Base-by-base conservation (phyloP, 148 eudicot species). In the Rhododendron griersonianum region DNA sequence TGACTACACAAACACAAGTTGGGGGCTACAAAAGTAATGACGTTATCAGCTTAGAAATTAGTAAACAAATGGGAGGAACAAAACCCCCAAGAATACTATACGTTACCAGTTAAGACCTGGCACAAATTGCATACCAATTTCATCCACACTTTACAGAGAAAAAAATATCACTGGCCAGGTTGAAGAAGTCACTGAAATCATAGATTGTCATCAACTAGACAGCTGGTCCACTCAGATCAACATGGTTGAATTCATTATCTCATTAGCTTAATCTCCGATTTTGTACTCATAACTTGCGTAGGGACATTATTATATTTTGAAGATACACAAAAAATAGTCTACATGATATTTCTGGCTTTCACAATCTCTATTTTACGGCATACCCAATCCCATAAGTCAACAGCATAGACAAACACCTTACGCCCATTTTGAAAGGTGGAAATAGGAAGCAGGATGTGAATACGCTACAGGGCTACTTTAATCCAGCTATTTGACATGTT, bases 261-360 rank as follows among this genome's bases (percentile, higher is more conserved):
- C 28, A 41, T 19, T 48, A 78, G 28, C 57, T 7, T 53, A 53
- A 30, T 79, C 65, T 51, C 37, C 83, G 53, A 53, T 65, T 80
- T 48, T n/a, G 75, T 13, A 37, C 30, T 82, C 53, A 39, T 23
- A 44, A 10, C 55, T n/a, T 23, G 75, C 4, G 41, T 39, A 18
- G 78, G 45, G 48, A 19, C 55, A 63, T 23, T 13, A n/a, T 59
- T 82, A 2, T 59, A 55, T 57, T 59, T 81, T 23, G n/a, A 15
- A 82, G 50, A 41, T 77, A 11, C 84, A 82, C n/a, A 82, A 82
- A 61, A 23, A n/a, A 15, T 45, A 83, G 15, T 78, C 48, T 25
- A 65, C 25, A 25, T 65, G 21, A 39, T 14, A 13, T 65, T 63
- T 15, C 79, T 39, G 47, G 76, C 10, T 44, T 67, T 83, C 55